Base-by-base conservation (phyloP, 352 stramenopile genomes). In the Globisporangium splendens region DNA sequence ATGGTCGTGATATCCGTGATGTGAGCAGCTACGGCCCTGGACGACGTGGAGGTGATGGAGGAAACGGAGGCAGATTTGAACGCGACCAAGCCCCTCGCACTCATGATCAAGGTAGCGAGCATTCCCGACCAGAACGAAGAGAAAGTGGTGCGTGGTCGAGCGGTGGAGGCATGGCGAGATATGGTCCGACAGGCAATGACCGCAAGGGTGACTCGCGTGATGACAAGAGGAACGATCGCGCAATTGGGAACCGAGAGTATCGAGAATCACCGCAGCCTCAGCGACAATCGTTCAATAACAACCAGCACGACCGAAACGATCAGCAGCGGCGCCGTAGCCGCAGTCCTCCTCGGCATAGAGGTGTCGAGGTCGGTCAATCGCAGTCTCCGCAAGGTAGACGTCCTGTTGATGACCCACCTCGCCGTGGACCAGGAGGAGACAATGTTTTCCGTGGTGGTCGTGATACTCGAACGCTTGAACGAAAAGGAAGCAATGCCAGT, bases 361-460 rank as follows among this genome's bases (percentile, higher is more conserved):
- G 50, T 42, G 50, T 33, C 18, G 43, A 49, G 6, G 28, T 41
- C 7, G 24, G 21, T 24, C 51, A 33, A 1, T 59, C 58, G 12
- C 39, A 50, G 15, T 64, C 58, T 13, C 58, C 58, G 28, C 50
- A 44, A 21, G 31, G 21, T 17, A 21, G 51, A 18, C 58, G 42
- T 2, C 43, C 33, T 35, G 20, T 10, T 22, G 51, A 59, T 50
- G 58, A 11, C 2, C 42, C 42, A 8, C 50, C 15, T 8, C 46
- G 43, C 43, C 28, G 28, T 35, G 31, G 4, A 12, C 15, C 10
- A 11, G 56, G 57, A 7, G 52, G 54, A 8, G 41, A 60, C 39
- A 61, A 56, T 64, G 50, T 59, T 33, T 62, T 67, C 50, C 69
- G 49, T 53, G 64, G 49, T 53, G 64, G 61, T 41, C 72, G 61